Evolutionary conservation across 83 land plant genomes (phyloP).

Genomic region (Diphasiastrum complanatum): DNA sequence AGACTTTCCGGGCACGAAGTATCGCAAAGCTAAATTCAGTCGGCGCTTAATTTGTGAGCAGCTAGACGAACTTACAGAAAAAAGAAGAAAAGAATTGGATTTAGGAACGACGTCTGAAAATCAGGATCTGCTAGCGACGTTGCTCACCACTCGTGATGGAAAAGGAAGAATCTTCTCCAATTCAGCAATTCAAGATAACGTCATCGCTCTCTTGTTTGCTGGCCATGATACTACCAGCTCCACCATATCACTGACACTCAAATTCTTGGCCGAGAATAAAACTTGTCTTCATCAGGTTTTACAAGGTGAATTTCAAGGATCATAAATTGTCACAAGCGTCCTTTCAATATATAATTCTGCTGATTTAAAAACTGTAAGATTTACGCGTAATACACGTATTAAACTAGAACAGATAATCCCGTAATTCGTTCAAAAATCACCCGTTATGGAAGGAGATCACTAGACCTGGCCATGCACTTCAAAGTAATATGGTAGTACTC

Average conservation of each 20-base stretch:
- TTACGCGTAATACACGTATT: too few relatives aligned
- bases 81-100: constrained; percentile 10
- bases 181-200: constrained; percentile 14
- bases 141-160: constrained; percentile 10
- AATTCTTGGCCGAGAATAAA: constrained; percentile 10
- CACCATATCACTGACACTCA: constrained; percentile 7
- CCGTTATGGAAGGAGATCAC: too few relatives aligned
- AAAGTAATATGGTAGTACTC: too few relatives aligned
- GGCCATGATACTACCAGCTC: constrained; percentile 26
- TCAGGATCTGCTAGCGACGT: constrained; percentile 2
- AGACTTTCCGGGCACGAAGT: constrained; percentile 17
- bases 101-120: background rate
- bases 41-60: background rate
- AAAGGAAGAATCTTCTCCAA: background rate
- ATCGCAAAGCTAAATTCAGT: constrained; percentile 12
- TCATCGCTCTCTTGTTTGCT: constrained; percentile 11
- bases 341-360: too few relatives aligned
- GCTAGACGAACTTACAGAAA: background rate
- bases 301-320: constrained; percentile 7
- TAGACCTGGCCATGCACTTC: too few relatives aligned
- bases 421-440: too few relatives aligned
- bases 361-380: too few relatives aligned
- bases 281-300: constrained; percentile 2
- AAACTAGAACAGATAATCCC: too few relatives aligned
- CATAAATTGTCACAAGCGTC: too few relatives aligned